Conservation (phyloP, 768 basidiomycete species). For the Phanerochaete carnosa region DNA sequence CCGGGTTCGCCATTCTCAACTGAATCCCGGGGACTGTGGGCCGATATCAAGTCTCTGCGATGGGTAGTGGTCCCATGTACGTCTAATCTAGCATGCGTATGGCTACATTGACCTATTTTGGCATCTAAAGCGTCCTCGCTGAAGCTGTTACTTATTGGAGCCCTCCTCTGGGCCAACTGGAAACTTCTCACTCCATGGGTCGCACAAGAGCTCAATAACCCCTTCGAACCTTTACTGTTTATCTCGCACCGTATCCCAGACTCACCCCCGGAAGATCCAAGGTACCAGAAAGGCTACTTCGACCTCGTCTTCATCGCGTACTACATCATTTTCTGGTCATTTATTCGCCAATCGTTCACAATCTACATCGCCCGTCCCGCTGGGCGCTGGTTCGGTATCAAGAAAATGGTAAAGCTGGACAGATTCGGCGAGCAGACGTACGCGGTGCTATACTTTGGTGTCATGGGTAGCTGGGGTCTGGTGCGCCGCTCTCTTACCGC, state of each 20-base stretch:
- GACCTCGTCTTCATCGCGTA: slow-evolving; percentile 82
- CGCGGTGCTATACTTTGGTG: slow-evolving; percentile 73
- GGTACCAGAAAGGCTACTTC: slow-evolving; percentile 67
- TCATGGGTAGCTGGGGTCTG: slow-evolving; percentile 72
- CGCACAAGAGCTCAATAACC: slow-evolving; percentile 55
- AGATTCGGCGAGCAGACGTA: slow-evolving; percentile 93
- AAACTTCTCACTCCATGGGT: slow-evolving; percentile 48
- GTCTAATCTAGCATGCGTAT: slow-evolving; percentile 17
- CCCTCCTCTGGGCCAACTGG: slow-evolving; percentile 67
- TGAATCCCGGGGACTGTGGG: slow-evolving; percentile 39
- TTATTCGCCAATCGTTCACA: slow-evolving; percentile 74
- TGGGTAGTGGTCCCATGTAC: slow-evolving; percentile 78
- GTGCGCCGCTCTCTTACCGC: slow-evolving; percentile 43
- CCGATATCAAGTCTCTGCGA: slow-evolving; percentile 47
- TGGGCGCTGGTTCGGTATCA: slow-evolving; percentile 70
- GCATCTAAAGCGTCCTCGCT: slow-evolving; percentile 53
- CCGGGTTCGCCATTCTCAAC: slow-evolving; percentile 15
- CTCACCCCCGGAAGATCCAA: slow-evolving; percentile 50
- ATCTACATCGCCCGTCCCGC: slow-evolving; percentile 63
- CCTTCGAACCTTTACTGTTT: slow-evolving; percentile 68
- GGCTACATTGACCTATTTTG: not conserved
- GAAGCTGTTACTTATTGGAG: slow-evolving; percentile 58
- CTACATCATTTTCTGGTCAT: slow-evolving; percentile 86
- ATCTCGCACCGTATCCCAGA: slow-evolving; percentile 61
- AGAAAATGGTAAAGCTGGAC: slow-evolving; percentile 60